Evolutionary conservation across 1,284 basidiomycete genomes (phyloP).

Genomic region (Kwoniella shivajii): DNA sequence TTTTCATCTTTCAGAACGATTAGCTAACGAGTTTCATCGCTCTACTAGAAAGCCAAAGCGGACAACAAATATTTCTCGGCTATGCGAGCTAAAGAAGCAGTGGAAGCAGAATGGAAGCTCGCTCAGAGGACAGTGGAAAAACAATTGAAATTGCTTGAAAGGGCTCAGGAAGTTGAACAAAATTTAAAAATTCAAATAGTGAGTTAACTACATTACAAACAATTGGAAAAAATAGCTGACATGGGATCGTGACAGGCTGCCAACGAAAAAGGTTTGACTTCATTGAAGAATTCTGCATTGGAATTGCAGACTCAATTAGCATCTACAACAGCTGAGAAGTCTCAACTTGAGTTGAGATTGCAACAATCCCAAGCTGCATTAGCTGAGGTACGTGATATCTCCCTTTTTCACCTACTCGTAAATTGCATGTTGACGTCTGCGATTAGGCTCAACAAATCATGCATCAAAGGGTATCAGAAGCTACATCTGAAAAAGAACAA

Average conservation of each 20-base stretch:
- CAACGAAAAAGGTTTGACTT: constrained; percentile 58
- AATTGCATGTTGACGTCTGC: constrained; percentile 22
- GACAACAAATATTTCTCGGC: constrained; percentile 93
- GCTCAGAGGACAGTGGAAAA: constrained; percentile 70
- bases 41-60: constrained; percentile 79
- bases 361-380: constrained; percentile 50
- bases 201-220: constrained; percentile 30
- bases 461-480: constrained; percentile 50
- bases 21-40: neutral
- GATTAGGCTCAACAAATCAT: constrained; percentile 44
- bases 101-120: constrained; percentile 74
- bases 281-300: constrained; percentile 56
- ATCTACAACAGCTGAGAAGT: constrained; percentile 47
- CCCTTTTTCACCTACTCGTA: constrained; percentile 5
- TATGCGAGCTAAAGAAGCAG: constrained; percentile 84
- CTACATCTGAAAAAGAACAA: constrained; percentile 43
- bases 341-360: constrained; percentile 41
- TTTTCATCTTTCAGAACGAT: neutral
- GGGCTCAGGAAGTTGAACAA: constrained; percentile 67
- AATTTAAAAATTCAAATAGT: constrained; percentile 64
- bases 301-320: constrained; percentile 55
- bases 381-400: constrained; percentile 49
- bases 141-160: constrained; percentile 75
- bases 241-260: constrained; percentile 54
- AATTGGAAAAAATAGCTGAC: neutral